A percentile compares a stretch with the other conserved stretches of the same genome.
Conservation (phyloP, 768 basidiomycete species). For the Boletus barrowsii region DNA sequence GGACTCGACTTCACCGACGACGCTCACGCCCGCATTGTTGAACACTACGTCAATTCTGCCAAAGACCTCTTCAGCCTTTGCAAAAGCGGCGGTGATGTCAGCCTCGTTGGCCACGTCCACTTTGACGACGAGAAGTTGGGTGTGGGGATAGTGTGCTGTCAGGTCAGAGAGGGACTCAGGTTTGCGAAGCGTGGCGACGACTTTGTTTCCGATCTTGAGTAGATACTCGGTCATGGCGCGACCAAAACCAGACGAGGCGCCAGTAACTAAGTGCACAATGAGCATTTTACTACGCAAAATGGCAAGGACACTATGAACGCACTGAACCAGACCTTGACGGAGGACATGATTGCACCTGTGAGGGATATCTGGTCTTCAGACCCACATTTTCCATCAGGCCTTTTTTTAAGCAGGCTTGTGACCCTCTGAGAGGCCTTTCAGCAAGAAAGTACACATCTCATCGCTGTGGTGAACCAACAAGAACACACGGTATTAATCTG, state of each 20-base stretch:
- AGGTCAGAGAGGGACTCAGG: constrained; percentile 33
- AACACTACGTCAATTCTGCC: constrained; percentile 37
- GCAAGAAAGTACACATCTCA: too few species aligned
- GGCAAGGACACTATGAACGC: background rate
- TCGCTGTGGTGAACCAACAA: too few species aligned
- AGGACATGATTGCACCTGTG: constrained; percentile 7
- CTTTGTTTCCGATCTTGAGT: constrained; percentile 36
- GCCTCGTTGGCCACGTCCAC: constrained; percentile 31
- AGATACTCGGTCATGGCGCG: constrained; percentile 31
- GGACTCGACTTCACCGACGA: constrained; percentile 36
- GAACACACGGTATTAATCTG: too few species aligned
- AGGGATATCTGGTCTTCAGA: background rate
- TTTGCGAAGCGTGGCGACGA: constrained; percentile 42
- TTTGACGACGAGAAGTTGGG: constrained; percentile 29
- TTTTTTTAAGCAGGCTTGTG: too few species aligned
- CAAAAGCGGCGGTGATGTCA: constrained; percentile 29
- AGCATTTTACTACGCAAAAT: background rate
- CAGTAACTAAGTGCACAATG: constrained; percentile 24
- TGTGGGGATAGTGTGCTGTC: constrained; percentile 15
- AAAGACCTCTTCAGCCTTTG: constrained; percentile 23
- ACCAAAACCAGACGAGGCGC: constrained; percentile 40
- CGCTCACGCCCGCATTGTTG: constrained; percentile 33
- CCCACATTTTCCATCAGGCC: background rate
- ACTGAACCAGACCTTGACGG: constrained; percentile 21
- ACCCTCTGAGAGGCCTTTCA: too few species aligned